phyloP scores from a whole-genome alignment of 2,329 filamentous ascomycete genomes.

The Colletotrichum sp. region DNA sequence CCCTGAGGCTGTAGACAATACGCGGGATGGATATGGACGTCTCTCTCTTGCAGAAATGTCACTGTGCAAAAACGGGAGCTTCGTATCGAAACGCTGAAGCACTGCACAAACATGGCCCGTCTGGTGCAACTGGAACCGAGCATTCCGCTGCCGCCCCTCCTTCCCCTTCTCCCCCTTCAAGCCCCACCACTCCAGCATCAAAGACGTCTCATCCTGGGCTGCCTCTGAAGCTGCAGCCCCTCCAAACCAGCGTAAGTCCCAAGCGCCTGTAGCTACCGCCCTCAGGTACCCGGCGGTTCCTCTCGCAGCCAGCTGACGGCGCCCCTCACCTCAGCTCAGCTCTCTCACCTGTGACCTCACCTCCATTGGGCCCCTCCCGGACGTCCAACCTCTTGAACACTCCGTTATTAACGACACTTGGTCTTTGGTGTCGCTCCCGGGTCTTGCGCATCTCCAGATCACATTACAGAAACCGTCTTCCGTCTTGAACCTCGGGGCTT shows the following conservation, averaged over 20 bases:
- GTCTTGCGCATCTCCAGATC: not conserved
- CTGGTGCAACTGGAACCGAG: constrained; percentile 3
- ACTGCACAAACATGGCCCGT: not conserved
- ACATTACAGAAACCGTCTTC: not conserved
- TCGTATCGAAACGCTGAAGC: not conserved
- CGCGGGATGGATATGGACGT: not conserved
- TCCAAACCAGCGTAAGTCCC: not conserved
- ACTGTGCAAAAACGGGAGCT: not conserved
- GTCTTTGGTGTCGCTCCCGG: not conserved
- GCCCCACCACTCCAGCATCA: constrained; percentile 7
- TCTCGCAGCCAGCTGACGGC: not conserved
- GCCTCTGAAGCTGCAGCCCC: not conserved
- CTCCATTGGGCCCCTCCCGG: not conserved
- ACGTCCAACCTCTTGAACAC: not conserved
- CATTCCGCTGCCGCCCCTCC: not conserved
- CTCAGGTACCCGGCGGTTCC: not conserved
- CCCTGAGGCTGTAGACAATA: not conserved
- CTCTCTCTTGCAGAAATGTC: not conserved
- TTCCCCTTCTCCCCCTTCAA: not conserved
- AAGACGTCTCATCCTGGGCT: constrained; percentile 18
- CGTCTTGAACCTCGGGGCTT: not conserved
- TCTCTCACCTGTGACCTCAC: not conserved
- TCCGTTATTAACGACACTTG: constrained; percentile 4
- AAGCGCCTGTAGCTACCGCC: not conserved
- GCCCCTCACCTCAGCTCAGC: not conserved